These are phyloP conservation scores for Xylariaceae sp. DNA, from an alignment of 2,329 filamentous ascomycete genomes.

Conservation along the genomic window DNA sequence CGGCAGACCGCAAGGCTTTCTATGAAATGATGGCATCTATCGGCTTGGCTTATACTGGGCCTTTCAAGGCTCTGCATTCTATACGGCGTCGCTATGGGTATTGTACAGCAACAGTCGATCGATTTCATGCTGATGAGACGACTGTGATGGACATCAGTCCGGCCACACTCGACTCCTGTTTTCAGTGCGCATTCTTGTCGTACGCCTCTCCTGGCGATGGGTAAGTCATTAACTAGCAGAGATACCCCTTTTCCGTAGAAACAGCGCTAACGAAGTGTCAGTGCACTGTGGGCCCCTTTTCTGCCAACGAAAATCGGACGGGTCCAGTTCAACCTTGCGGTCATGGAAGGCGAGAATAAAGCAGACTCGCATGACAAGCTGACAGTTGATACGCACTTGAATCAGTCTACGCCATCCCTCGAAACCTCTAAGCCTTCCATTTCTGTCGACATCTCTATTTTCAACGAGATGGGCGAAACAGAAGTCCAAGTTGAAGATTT, in stretches of 20 bases:
- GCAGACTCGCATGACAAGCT: constrained; percentile 24
- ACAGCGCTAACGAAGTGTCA: no score
- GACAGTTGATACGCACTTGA: constrained; percentile 32
- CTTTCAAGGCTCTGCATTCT: constrained; percentile 34
- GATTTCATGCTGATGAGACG: constrained; percentile 34
- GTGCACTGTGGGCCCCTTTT: constrained; percentile 39
- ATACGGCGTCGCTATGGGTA: constrained; percentile 36
- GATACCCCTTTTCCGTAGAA: no score
- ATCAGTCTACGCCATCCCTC: constrained; percentile 11
- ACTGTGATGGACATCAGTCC: constrained; percentile 36
- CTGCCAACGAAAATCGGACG: constrained; percentile 34
- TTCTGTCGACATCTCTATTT: constrained; percentile 26
- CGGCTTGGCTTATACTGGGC: constrained; percentile 37
- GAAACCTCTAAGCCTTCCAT: constrained; percentile 30
- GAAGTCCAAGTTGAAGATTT: constrained; percentile 31
- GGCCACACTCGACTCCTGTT: constrained; percentile 38
- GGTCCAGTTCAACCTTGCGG: constrained; percentile 36
- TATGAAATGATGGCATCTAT: constrained; percentile 39
- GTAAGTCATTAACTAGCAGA: not conserved
- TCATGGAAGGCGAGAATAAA: constrained; percentile 17
- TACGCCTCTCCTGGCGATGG: constrained; percentile 38
- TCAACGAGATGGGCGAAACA: constrained; percentile 25
- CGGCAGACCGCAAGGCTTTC: constrained; percentile 32
- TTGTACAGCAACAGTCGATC: constrained; percentile 31
- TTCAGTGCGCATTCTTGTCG: constrained; percentile 40